Percentiles rank a stretch among this genome's conserved stretches.
These are phyloP conservation scores for Neurospora terricola DNA, from an alignment of 495 filamentous ascomycete species.

Conservation along the genomic window DNA sequence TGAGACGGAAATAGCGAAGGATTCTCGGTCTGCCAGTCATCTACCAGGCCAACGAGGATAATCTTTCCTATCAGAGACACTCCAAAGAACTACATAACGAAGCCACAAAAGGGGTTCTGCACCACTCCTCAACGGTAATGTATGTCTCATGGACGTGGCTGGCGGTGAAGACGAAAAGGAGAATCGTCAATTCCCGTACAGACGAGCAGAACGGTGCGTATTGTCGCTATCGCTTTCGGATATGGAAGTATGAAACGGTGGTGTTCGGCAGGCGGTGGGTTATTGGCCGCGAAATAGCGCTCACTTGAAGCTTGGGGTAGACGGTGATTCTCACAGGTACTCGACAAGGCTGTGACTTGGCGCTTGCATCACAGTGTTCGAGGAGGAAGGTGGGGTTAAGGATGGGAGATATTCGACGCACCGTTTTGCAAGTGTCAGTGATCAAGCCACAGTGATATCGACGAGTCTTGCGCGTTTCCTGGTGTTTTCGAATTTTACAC, in stretches of 20 bases:
- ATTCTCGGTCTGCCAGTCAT: neutral
- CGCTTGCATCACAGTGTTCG: neutral
- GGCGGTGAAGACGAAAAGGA: neutral
- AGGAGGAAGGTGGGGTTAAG: neutral
- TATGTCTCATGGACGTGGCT: neutral
- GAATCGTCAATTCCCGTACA: neutral
- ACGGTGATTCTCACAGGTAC: neutral
- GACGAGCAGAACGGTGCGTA: neutral
- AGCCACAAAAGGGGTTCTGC: neutral
- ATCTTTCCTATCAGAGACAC: neutral
- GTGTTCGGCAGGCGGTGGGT: neutral
- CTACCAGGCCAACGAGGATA: neutral
- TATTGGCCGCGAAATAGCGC: neutral
- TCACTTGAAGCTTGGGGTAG: neutral
- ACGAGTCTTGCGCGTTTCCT: neutral
- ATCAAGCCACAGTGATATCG: neutral
- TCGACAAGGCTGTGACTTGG: neutral
- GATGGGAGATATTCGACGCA: neutral
- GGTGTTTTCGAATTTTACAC: neutral
- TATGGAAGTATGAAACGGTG: neutral
- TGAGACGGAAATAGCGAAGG: neutral
- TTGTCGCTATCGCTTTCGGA: neutral
- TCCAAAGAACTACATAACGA: neutral
- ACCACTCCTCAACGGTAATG: neutral
- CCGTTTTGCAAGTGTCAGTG: neutral